A percentile compares a stretch with the other conserved stretches of the same genome.
Evolutionary conservation across 78 protist genomes (phyloP).

Genomic region (Diacronema lutheri): DNA sequence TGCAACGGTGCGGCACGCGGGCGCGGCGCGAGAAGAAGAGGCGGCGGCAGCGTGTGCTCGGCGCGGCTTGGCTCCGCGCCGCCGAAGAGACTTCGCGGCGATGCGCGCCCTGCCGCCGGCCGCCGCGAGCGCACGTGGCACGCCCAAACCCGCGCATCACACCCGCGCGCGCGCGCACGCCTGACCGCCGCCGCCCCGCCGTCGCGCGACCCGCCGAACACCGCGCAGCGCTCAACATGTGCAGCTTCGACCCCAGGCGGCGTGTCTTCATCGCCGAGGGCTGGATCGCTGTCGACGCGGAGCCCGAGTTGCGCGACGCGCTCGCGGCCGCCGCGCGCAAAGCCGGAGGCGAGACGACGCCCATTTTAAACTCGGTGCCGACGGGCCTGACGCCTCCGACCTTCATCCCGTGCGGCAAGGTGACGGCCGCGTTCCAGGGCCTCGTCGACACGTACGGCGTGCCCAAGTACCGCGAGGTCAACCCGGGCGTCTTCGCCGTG

Average conservation of each 20-base stretch:
- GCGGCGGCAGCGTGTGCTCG: too few relatives aligned
- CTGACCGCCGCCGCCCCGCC: too few relatives aligned
- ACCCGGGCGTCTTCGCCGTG: slow-evolving; percentile 86
- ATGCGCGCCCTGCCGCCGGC: too few relatives aligned
- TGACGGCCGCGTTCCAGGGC: slow-evolving; percentile 80
- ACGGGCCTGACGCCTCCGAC: slow-evolving; percentile 91
- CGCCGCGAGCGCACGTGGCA: too few relatives aligned
- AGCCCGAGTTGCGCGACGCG: slow-evolving; percentile 15
- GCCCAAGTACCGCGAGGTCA: slow-evolving; percentile 91
- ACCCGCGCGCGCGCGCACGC: too few relatives aligned
- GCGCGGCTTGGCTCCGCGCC: too few relatives aligned
- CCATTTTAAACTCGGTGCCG: slow-evolving; percentile 56
- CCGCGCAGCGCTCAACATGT: slow-evolving; percentile 73
- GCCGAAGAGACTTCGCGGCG: too few relatives aligned
- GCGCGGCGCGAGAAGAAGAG: too few relatives aligned
- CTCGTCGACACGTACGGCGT: slow-evolving; percentile 95
- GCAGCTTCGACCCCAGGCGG: slow-evolving; percentile 65
- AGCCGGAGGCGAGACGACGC: slow-evolving; percentile 49
- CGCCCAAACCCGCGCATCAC: too few relatives aligned
- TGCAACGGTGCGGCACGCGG: too few relatives aligned
- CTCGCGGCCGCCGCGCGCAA: slow-evolving; percentile 2
- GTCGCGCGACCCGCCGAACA: too few relatives aligned
- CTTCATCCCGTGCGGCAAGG: slow-evolving; percentile 73
- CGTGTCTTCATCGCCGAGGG: slow-evolving; percentile 81
- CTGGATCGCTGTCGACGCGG: slow-evolving; percentile 67